These are phyloP conservation scores for Cyphellophora europaea DNA, from an alignment of 2,329 filamentous ascomycete genomes.

Conservation along the genomic window DNA sequence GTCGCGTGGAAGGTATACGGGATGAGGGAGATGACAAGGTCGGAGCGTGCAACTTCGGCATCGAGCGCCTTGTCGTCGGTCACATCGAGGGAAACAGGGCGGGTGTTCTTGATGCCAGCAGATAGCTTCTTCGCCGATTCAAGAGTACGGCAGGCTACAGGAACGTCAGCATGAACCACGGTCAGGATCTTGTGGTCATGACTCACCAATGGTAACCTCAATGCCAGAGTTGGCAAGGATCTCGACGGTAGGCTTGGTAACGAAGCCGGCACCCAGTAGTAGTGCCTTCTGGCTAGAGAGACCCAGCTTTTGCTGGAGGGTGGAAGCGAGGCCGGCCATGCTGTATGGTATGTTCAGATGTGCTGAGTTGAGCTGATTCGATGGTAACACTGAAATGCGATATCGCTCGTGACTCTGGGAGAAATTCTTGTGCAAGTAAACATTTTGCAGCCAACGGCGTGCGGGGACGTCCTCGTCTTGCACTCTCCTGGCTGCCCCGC, in stretches of 20 bases:
- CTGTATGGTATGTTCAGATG: constrained; percentile 4
- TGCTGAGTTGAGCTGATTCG: too few relatives aligned
- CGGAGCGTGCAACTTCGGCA: constrained; percentile 66
- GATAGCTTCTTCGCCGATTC: constrained; percentile 66
- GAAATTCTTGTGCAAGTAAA: too few relatives aligned
- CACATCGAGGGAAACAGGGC: constrained; percentile 76
- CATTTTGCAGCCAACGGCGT: too few relatives aligned
- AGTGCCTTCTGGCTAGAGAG: constrained; percentile 15
- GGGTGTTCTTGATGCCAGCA: constrained; percentile 61
- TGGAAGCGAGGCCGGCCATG: constrained; percentile 11
- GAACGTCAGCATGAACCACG: constrained; percentile 6
- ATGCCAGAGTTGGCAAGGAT: constrained; percentile 53
- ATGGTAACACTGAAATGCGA: too few relatives aligned
- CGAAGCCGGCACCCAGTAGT: constrained; percentile 24
- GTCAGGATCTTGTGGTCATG: constrained; percentile 2
- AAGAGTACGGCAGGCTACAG: constrained; percentile 69
- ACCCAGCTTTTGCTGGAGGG: constrained; percentile 14
- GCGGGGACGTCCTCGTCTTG: too few relatives aligned
- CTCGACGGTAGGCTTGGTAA: constrained; percentile 56
- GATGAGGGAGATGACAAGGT: constrained; percentile 73
- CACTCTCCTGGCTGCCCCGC: too few relatives aligned
- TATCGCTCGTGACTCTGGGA: too few relatives aligned
- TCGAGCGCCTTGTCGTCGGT: constrained; percentile 68
- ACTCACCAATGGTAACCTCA: constrained; percentile 55
- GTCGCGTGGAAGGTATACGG: constrained; percentile 83